A percentile compares a stretch with the other conserved stretches of the same genome.
Evolutionary conservation across 306 rosid species (phyloP).

Genomic region (Rosa chinensis): DNA sequence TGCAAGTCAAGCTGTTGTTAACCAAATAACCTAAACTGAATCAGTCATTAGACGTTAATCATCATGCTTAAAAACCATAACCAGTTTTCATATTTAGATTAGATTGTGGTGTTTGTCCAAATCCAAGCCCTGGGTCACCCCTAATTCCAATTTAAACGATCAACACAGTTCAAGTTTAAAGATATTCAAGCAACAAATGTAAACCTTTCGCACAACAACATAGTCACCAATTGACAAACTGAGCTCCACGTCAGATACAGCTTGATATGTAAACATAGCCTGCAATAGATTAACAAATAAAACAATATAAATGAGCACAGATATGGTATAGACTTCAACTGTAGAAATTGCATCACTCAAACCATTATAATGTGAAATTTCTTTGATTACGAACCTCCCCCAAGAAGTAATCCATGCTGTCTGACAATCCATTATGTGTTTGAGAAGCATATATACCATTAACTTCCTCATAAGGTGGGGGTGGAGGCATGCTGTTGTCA

Average conservation of each 20-base stretch:
- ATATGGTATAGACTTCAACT: conserved; percentile 3
- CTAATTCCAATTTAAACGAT: background rate
- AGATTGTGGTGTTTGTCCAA: background rate
- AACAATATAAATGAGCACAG: conserved; percentile 6
- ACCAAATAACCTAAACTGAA: background rate
- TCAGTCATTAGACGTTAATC: background rate
- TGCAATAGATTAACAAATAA: conserved; percentile 32
- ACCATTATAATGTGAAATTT: background rate
- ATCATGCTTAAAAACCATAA: background rate
- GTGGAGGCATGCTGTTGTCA: conserved; percentile 75
- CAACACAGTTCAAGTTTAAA: background rate
- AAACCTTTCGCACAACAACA: conserved; percentile 86
- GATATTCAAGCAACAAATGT: conserved; percentile 23
- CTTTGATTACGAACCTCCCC: conserved; percentile 67
- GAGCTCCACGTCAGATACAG: conserved; percentile 85
- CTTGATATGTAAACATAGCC: conserved; percentile 80
- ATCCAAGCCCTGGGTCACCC: background rate
- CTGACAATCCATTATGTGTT: conserved; percentile 64
- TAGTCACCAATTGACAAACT: conserved; percentile 82
- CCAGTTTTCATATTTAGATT: background rate
- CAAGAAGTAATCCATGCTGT: conserved; percentile 76
- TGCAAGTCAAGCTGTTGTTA: background rate
- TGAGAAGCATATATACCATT: conserved; percentile 80
- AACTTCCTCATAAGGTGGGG: conserved; percentile 86
- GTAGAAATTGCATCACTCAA: conserved; percentile 3